Conservation (phyloP, 129 eudicot genomes). For the Lactuca sativa region DNA sequence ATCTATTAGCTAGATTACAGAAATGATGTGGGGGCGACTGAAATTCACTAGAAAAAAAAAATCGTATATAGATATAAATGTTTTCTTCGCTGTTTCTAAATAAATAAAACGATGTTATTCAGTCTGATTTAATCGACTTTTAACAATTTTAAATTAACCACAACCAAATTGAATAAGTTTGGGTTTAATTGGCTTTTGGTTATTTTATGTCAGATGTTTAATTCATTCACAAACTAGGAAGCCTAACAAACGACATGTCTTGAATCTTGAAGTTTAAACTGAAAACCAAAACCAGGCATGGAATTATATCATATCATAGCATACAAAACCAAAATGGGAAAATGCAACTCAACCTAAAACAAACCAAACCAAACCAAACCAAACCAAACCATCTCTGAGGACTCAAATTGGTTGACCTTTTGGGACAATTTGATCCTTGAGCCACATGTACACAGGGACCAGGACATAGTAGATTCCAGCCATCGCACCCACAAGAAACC, state of each 20-base stretch:
- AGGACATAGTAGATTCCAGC: slow-evolving; percentile 80
- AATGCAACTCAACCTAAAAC: neutral
- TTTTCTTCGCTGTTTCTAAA: neutral
- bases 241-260: neutral
- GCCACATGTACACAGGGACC: slow-evolving; percentile 59
- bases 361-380: neutral
- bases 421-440: slow-evolving; percentile 51
- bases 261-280: slow-evolving; percentile 9
- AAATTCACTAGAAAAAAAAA: slow-evolving; percentile 13
- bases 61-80: neutral
- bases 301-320: neutral
- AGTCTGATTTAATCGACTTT: too few relatives aligned
- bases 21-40: slow-evolving; percentile 25
- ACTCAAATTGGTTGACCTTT: slow-evolving; percentile 38
- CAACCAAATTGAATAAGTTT: too few relatives aligned
- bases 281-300: neutral
- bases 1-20: slow-evolving; percentile 20
- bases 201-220: too few relatives aligned
- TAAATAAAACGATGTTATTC: too few relatives aligned
- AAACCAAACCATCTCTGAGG: neutral
- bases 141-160: too few relatives aligned
- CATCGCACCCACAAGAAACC: slow-evolving; percentile 70
- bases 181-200: too few relatives aligned
- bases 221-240: too few relatives aligned
- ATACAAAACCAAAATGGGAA: neutral